Evolutionary conservation across 441 rosid species (phyloP).

Genomic region (Pelargonium myrrhifolium): DNA sequence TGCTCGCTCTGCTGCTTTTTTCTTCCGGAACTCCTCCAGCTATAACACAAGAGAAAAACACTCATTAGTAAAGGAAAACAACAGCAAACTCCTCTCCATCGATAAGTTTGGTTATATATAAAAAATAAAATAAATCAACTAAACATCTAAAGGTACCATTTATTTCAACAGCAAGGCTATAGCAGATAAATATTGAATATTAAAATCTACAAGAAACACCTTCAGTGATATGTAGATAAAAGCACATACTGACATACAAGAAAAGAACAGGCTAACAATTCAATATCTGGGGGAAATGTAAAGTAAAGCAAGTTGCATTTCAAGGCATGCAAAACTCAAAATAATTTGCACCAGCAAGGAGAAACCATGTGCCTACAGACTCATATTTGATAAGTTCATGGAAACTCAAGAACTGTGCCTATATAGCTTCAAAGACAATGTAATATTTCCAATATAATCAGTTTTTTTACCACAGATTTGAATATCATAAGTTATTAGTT

Average conservation of each 20-base stretch:
- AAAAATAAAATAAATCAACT: background rate
- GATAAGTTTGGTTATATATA: background rate
- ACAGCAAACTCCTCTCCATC: background rate
- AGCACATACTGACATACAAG: background rate
- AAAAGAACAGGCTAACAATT: background rate
- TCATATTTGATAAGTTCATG: background rate
- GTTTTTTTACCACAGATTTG: background rate
- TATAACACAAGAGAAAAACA: constrained; percentile 20
- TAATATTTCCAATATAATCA: background rate
- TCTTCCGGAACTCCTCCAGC: constrained; percentile 97
- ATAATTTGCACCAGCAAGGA: background rate
- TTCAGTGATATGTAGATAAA: background rate
- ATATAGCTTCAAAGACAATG: constrained; percentile 2
- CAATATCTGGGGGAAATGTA: background rate
- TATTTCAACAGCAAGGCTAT: background rate
- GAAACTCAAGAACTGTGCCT: background rate
- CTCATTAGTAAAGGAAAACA: background rate
- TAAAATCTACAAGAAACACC: constrained; percentile 3
- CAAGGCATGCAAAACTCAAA: background rate
- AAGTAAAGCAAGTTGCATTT: background rate
- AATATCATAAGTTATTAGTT: background rate
- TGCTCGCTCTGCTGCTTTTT: constrained; percentile 82
- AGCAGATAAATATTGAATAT: background rate
- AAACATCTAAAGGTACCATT: constrained; percentile 10
- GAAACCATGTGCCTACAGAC: background rate